phyloP scores from a whole-genome alignment of 352 stramenopile genomes.

The Phytopythium sindhum region DNA sequence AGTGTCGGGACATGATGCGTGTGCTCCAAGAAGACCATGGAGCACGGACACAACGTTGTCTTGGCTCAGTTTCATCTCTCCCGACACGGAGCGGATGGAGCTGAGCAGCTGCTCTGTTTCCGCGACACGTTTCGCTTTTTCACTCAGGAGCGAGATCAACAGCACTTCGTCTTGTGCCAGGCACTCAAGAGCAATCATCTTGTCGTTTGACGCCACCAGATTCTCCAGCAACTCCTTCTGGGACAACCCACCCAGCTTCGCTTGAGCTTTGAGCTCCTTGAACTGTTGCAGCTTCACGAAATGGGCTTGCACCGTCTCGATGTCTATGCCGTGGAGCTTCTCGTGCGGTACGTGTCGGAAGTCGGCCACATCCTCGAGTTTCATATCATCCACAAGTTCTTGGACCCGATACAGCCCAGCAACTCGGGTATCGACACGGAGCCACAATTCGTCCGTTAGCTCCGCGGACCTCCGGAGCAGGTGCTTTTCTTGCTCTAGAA shows the following conservation, averaged over 20 bases:
- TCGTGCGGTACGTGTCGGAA: constrained; percentile 40
- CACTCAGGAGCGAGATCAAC: constrained; percentile 44
- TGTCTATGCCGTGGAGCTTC: constrained; percentile 20
- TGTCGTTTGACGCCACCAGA: constrained; percentile 16
- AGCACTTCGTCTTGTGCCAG: constrained; percentile 38
- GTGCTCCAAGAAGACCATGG: constrained; percentile 5
- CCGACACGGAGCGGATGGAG: constrained; percentile 40
- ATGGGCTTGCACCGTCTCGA: not conserved
- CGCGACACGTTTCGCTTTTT: constrained; percentile 54
- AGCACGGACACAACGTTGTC: constrained; percentile 46
- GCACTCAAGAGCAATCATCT: constrained; percentile 17
- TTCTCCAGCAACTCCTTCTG: constrained; percentile 5
- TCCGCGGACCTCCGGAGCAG: constrained; percentile 23
- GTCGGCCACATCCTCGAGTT: constrained; percentile 31
- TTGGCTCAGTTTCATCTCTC: constrained; percentile 38
- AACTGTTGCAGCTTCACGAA: constrained; percentile 17
- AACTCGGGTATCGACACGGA: constrained; percentile 33
- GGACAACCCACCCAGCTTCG: constrained; percentile 12
- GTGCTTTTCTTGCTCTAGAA: constrained; percentile 58
- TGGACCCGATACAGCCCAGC: constrained; percentile 31
- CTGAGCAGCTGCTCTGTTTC: constrained; percentile 46
- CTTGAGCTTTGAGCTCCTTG: constrained; percentile 17
- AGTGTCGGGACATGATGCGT: not conserved
- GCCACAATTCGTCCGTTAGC: constrained; percentile 41
- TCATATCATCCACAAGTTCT: constrained; percentile 33